A percentile compares a stretch with the other conserved stretches of the same genome.
phyloP scores from a whole-genome alignment of 129 eudicot species.

The Escallonia rubra region DNA sequence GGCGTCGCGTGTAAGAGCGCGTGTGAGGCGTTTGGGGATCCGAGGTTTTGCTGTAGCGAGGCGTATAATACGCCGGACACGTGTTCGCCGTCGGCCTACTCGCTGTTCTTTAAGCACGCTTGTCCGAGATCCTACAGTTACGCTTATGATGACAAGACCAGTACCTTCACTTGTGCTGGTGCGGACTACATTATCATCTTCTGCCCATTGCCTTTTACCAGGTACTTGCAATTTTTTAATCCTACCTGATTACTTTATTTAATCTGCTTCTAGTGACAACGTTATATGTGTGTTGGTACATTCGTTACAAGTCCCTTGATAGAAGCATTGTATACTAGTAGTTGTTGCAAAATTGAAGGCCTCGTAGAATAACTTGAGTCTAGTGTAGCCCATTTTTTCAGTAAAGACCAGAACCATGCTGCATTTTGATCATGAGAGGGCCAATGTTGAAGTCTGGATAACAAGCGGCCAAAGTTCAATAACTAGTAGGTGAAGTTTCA shows the following conservation, averaged over 20 bases:
- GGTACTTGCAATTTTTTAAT: constrained; percentile 29
- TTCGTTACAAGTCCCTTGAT: too few relatives aligned
- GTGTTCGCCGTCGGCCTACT: constrained; percentile 67
- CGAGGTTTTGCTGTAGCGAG: constrained; percentile 75
- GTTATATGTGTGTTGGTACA: too few relatives aligned
- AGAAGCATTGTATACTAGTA: too few relatives aligned
- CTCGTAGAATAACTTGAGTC: too few relatives aligned
- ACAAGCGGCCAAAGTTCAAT: too few relatives aligned
- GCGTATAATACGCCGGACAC: constrained; percentile 69
- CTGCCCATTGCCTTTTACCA: constrained; percentile 79
- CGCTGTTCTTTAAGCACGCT: constrained; percentile 64
- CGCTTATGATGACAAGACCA: constrained; percentile 85
- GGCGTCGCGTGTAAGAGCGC: constrained; percentile 91
- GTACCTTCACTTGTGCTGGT: constrained; percentile 71
- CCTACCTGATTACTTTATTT: neutral
- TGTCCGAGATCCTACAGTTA: constrained; percentile 83
- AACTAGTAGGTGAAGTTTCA: too few relatives aligned
- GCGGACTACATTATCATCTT: constrained; percentile 82
- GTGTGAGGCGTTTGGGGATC: constrained; percentile 85
- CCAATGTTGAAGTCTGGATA: too few relatives aligned
- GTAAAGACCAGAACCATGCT: too few relatives aligned
- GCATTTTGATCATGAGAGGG: too few relatives aligned
- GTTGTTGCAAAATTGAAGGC: too few relatives aligned
- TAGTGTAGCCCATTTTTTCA: too few relatives aligned
- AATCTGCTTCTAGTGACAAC: too few relatives aligned